Conservation (phyloP, 768 basidiomycete genomes). For the Nidula microcarpa region DNA sequence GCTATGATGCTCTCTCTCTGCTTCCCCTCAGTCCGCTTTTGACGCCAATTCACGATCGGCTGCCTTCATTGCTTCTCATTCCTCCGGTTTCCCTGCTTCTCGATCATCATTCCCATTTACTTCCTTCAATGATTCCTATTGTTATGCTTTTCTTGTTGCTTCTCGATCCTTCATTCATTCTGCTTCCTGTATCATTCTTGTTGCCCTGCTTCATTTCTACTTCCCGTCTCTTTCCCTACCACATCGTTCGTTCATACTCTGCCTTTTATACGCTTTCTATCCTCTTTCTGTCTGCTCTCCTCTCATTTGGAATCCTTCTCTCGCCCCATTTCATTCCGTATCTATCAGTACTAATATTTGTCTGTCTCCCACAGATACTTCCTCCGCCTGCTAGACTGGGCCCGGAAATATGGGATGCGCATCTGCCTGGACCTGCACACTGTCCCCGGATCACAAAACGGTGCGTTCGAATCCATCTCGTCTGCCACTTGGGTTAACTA, state of each 20-base stretch:
- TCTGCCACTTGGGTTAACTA: not conserved
- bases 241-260: too few species aligned
- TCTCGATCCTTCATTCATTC: not conserved
- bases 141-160: too few species aligned
- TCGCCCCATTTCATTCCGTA: not conserved
- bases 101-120: too few species aligned
- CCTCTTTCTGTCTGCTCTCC: too few species aligned
- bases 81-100: too few species aligned
- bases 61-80: too few species aligned
- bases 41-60: too few species aligned
- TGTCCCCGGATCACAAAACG: conserved; percentile 79
- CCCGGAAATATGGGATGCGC: conserved; percentile 85
- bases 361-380: conserved; percentile 51
- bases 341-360: not conserved
- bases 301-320: too few species aligned
- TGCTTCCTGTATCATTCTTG: not conserved
- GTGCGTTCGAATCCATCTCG: conserved; percentile 19
- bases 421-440: conserved; percentile 80
- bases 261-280: too few species aligned
- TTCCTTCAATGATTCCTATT: too few species aligned
- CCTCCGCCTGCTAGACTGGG: conserved; percentile 74
- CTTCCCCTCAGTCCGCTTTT: too few species aligned
- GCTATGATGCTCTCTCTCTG: too few species aligned
- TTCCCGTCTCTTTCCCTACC: not conserved
- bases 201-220: not conserved